Base-by-base conservation (phyloP, 2,329 filamentous ascomycete genomes). In the Trichoderma pleuroti region DNA sequence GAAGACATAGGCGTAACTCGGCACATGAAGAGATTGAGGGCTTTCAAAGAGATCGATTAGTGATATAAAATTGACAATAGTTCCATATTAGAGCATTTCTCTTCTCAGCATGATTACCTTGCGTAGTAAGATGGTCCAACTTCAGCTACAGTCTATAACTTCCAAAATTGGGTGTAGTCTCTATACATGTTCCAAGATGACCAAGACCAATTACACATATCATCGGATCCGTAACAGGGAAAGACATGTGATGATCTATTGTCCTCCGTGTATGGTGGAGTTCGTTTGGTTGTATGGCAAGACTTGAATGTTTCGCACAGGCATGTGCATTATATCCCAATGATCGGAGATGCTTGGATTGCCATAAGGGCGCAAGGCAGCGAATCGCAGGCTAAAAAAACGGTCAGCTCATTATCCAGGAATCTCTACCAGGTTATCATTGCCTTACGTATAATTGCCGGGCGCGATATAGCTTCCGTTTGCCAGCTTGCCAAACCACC, bases 401-500 rank as follows among this genome's bases (percentile, higher is more conserved):
- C 28, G 11, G 32, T 76, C 36, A 77, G 71, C 30, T 28, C 2
- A 18, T 18, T 7, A n/a, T 30, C 9, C 24, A 28, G 1, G 5
- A 34, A n/a, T 54, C 10, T 34, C 16, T 32, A 16, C 5, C 8
- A 5, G 1, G 14, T 14, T 34, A 26, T 14, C 6, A 5, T 32
- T 11, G 14, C 1, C 78, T 76, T 49, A 82, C 82, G 78, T 82
- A 69, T 84, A 84, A 46, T 80, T 80, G 2, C 82, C 82, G 2
- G 81, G 80, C 3, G 76, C 73, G 56, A 84, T 82, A 49, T 78
- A 78, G 9, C 81, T 79, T 5, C 82, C 82, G 68, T 84, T 82
- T 14, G 81, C 80, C 18, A 83, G 76, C 68, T 80, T 80, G 4
- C 82, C 82, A 21, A 84, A 81, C 82, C 82, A 84, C 78, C 80